Conservation (phyloP, 352 stramenopile species). For the Phytophthora nicotianae region DNA sequence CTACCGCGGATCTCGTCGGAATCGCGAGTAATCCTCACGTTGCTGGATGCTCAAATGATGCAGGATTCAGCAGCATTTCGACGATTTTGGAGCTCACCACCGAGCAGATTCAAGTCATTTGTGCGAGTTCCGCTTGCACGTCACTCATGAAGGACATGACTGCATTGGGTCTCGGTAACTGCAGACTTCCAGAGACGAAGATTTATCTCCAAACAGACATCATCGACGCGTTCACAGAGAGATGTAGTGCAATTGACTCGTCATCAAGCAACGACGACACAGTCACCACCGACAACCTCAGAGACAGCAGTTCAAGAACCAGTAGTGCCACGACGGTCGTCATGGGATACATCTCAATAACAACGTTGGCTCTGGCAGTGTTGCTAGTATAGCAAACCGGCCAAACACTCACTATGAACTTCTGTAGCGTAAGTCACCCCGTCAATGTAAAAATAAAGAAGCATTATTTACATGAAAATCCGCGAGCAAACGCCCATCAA, state of each 20-base stretch:
- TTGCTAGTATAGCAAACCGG: slow-evolving; percentile 3
- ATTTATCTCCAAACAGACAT: slow-evolving; percentile 19
- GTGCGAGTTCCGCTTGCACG: slow-evolving; percentile 11
- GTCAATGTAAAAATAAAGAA: background rate
- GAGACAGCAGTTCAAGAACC: slow-evolving; percentile 6
- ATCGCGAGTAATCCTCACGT: slow-evolving; percentile 11
- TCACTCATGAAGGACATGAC: slow-evolving; percentile 11
- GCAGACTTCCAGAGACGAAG: slow-evolving; percentile 15
- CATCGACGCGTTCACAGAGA: slow-evolving; percentile 8
- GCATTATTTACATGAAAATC: too few relatives aligned
- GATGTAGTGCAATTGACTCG: slow-evolving; percentile 6
- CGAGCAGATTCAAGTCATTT: slow-evolving; percentile 13
- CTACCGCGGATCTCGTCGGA: background rate
- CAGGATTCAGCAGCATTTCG: slow-evolving; percentile 10
- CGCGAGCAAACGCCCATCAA: too few relatives aligned
- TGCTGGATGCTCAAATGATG: slow-evolving; percentile 3
- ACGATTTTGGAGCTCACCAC: slow-evolving; percentile 7
- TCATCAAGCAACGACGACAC: slow-evolving; percentile 3
- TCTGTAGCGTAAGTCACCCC: background rate
- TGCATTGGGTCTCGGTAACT: slow-evolving; percentile 12
- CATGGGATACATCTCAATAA: background rate
- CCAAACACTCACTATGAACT: background rate
- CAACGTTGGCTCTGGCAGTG: slow-evolving; percentile 1
- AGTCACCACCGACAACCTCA: slow-evolving; percentile 1
- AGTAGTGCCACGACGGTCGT: slow-evolving; percentile 5